phyloP scores from a whole-genome alignment of 1,284 basidiomycete species.

The Tetrapyrgos nigripes region DNA sequence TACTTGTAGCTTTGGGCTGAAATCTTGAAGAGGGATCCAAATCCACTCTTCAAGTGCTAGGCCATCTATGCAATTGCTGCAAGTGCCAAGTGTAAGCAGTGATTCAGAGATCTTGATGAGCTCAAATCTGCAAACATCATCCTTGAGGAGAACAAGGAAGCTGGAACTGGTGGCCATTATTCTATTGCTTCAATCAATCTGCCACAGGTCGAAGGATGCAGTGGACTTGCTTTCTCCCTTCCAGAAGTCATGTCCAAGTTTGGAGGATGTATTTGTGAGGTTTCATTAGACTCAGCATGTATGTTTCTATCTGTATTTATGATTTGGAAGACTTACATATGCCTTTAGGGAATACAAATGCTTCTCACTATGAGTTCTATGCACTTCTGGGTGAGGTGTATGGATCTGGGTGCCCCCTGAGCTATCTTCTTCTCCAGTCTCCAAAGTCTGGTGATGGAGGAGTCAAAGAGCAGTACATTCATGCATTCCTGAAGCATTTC shows the following conservation, averaged over 20 bases:
- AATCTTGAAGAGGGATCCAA: neutral
- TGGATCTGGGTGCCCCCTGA: slow-evolving; percentile 26
- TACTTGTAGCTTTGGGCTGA: too few relatives aligned
- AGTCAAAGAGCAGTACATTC: slow-evolving; percentile 19
- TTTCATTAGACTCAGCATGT: slow-evolving; percentile 28
- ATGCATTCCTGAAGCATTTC: slow-evolving; percentile 19
- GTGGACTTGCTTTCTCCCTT: slow-evolving; percentile 25
- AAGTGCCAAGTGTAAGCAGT: slow-evolving; percentile 15
- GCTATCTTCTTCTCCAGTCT: slow-evolving; percentile 22
- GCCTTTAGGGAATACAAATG: slow-evolving; percentile 25
- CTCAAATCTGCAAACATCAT: slow-evolving; percentile 23
- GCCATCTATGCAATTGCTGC: slow-evolving; percentile 25
- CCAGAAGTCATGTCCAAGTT: slow-evolving; percentile 22
- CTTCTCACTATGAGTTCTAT: slow-evolving; percentile 22
- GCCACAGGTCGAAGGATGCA: slow-evolving; percentile 19
- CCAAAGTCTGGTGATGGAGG: slow-evolving; percentile 8
- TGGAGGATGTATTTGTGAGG: slow-evolving; percentile 24
- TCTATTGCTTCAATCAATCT: slow-evolving; percentile 19
- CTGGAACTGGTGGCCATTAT: slow-evolving; percentile 6
- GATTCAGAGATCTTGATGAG: slow-evolving; percentile 25
- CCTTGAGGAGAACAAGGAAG: slow-evolving; percentile 4
- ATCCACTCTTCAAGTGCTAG: slow-evolving; percentile 19
- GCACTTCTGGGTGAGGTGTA: slow-evolving; percentile 25
- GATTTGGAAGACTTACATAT: neutral
- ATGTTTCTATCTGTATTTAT: neutral